phyloP scores from a whole-genome alignment of 2,329 filamentous ascomycete genomes.

The Diaporthe citrichinensis region DNA sequence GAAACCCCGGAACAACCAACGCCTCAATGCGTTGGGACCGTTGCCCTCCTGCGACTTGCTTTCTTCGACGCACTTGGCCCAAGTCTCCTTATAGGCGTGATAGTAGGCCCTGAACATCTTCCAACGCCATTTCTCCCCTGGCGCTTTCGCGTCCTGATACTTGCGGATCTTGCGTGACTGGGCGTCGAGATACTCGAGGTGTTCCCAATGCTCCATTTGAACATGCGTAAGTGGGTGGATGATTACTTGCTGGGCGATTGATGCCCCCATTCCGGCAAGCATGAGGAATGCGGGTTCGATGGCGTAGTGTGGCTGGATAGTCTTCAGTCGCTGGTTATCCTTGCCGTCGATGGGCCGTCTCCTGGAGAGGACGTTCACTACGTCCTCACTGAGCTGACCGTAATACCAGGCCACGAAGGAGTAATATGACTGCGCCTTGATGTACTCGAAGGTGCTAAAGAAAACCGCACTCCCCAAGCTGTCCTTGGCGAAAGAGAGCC shows the following conservation, averaged over 20 bases:
- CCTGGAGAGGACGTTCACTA: slow-evolving; percentile 63
- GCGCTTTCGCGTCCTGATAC: slow-evolving; percentile 48
- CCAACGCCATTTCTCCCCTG: slow-evolving; percentile 56
- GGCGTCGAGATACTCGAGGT: slow-evolving; percentile 79
- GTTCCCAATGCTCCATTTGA: slow-evolving; percentile 80
- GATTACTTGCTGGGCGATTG: slow-evolving; percentile 76
- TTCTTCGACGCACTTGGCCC: slow-evolving; percentile 70
- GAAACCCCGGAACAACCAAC: slow-evolving; percentile 80
- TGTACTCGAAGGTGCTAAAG: slow-evolving; percentile 82
- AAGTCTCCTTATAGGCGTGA: slow-evolving; percentile 78
- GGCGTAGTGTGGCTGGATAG: slow-evolving; percentile 81
- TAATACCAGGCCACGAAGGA: slow-evolving; percentile 80
- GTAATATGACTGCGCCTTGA: slow-evolving; percentile 83
- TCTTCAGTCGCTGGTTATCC: slow-evolving; percentile 50
- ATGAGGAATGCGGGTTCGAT: slow-evolving; percentile 81
- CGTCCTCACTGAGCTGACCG: slow-evolving; percentile 67
- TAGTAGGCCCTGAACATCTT: slow-evolving; percentile 76
- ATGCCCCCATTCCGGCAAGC: slow-evolving; percentile 77
- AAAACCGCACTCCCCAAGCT: slow-evolving; percentile 78
- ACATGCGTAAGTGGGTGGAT: slow-evolving; percentile 80
- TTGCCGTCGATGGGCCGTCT: slow-evolving; percentile 55
- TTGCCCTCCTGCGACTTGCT: slow-evolving; percentile 68
- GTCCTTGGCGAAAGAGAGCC: slow-evolving; percentile 78
- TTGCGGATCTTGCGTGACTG: slow-evolving; percentile 63
- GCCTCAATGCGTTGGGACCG: slow-evolving; percentile 53